Conservation (phyloP, 192 early-diverging fungal species). For the Rhizoclosmatium globosum region DNA sequence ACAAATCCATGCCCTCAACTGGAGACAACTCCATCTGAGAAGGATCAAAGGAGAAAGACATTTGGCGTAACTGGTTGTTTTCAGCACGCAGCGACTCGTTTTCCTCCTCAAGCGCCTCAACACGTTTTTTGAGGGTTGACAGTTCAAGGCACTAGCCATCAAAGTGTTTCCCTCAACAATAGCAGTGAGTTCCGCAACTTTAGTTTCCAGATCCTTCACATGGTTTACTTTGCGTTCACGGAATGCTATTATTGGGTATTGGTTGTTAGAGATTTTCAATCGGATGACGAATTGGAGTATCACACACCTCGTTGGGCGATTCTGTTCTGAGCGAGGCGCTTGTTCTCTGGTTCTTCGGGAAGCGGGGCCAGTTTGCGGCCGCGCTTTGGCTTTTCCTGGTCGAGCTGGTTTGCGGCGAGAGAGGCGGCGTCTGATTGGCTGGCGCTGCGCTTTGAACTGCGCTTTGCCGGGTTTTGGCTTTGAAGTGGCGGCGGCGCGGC, state of each 20-base stretch:
- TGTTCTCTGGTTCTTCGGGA: conserved; percentile 8
- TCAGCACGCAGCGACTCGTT: not conserved
- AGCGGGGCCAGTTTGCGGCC: conserved; percentile 12
- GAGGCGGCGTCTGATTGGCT: too few species aligned
- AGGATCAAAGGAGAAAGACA: conserved; percentile 25
- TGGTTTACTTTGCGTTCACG: conserved; percentile 31
- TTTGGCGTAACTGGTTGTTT: conserved; percentile 18
- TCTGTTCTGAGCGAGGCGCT: conserved; percentile 9
- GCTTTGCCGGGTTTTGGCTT: too few species aligned
- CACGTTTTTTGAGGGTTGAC: not conserved
- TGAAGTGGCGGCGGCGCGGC: too few species aligned
- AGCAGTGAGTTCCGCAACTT: conserved; percentile 15
- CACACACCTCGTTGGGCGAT: not conserved
- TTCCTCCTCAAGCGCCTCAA: not conserved
- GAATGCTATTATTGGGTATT: not conserved
- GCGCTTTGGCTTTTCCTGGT: conserved; percentile 8
- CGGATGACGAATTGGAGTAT: not conserved
- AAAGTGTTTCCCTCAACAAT: conserved; percentile 9
- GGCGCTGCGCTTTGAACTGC: too few species aligned
- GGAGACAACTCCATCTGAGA: not conserved
- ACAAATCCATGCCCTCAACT: not conserved
- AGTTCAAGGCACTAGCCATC: not conserved
- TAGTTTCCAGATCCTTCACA: conserved; percentile 22
- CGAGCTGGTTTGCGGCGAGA: not conserved
- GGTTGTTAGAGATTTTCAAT: not conserved